phyloP scores from a whole-genome alignment of 768 basidiomycete genomes.

The Lenzites betulinus region DNA sequence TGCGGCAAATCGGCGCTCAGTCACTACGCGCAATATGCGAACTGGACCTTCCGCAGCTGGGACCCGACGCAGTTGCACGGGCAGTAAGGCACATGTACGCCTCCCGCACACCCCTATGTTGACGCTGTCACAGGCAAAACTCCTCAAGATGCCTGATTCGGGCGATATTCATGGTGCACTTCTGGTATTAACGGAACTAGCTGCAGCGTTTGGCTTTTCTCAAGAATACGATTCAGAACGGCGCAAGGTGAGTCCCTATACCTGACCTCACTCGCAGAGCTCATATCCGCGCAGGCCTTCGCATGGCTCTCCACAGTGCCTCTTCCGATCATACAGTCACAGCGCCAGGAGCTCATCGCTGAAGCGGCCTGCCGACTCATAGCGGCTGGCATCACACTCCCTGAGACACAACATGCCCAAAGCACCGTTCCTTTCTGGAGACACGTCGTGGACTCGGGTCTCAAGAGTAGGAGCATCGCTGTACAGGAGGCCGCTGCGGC shows the following conservation, averaged over 20 bases:
- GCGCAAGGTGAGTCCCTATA: constrained; percentile 44
- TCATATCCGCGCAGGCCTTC: constrained; percentile 57
- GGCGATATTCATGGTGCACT: constrained; percentile 81
- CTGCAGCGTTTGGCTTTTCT: constrained; percentile 51
- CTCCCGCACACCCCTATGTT: background rate
- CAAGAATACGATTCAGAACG: constrained; percentile 11
- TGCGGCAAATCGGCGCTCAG: constrained; percentile 77
- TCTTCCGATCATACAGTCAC: constrained; percentile 56
- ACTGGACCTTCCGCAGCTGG: constrained; percentile 55
- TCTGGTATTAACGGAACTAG: constrained; percentile 72
- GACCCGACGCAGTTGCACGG: constrained; percentile 48
- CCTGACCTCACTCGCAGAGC: background rate
- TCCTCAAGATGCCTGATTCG: constrained; percentile 65
- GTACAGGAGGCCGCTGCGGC: constrained; percentile 80
- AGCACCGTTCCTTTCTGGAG: constrained; percentile 59
- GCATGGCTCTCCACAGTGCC: constrained; percentile 56
- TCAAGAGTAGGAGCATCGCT: constrained; percentile 61
- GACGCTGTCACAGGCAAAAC: constrained; percentile 44
- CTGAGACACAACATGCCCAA: constrained; percentile 46
- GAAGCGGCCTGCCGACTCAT: constrained; percentile 74
- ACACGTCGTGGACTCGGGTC: constrained; percentile 64
- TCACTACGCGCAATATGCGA: constrained; percentile 72
- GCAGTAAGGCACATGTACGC: constrained; percentile 46
- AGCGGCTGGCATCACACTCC: constrained; percentile 58
- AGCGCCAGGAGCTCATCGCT: constrained; percentile 72